Percentiles rank a stretch among this genome's conserved stretches.
phyloP scores from a whole-genome alignment of 2,329 filamentous ascomycete species.

The Orbilia javanica region DNA sequence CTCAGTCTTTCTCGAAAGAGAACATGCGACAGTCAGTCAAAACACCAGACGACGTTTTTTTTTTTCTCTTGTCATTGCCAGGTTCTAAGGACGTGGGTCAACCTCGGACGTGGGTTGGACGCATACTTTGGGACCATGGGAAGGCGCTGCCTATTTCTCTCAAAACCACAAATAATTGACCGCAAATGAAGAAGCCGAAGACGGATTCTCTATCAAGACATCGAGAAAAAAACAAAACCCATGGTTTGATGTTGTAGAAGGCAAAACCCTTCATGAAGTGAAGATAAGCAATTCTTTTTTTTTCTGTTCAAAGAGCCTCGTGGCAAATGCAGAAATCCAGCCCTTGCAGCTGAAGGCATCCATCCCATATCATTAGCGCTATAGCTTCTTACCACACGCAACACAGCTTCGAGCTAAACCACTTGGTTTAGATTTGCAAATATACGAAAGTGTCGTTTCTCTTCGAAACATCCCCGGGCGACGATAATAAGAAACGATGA shows the following conservation, averaged over 20 bases:
- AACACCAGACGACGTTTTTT: slow-evolving; percentile 31
- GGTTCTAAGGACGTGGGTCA: not conserved
- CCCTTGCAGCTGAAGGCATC: slow-evolving; percentile 46
- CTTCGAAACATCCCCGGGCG: slow-evolving; percentile 8
- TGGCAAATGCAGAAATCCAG: slow-evolving; percentile 35
- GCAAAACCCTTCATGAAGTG: slow-evolving; percentile 25
- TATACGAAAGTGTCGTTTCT: slow-evolving; percentile 1
- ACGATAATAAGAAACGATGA: slow-evolving; percentile 26
- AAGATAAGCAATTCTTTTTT: slow-evolving; percentile 20
- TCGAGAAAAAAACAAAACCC: not conserved
- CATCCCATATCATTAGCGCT: slow-evolving; percentile 26
- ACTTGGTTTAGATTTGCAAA: not conserved
- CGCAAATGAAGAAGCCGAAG: slow-evolving; percentile 48
- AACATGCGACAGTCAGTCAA: slow-evolving; percentile 44
- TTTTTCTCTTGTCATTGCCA: slow-evolving; percentile 1
- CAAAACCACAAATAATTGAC: slow-evolving; percentile 19
- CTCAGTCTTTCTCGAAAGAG: slow-evolving; percentile 48
- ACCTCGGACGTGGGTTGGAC: slow-evolving; percentile 24
- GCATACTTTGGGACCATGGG: slow-evolving; percentile 6
- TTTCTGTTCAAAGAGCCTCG: slow-evolving; percentile 17
- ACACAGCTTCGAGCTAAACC: slow-evolving; percentile 27
- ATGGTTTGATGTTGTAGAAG: not conserved
- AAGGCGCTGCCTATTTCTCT: slow-evolving; percentile 42
- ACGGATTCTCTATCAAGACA: slow-evolving; percentile 7
- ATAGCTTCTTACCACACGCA: slow-evolving; percentile 57